phyloP scores from a whole-genome alignment of 2,329 filamentous ascomycete species.

The Trichoderma hamatum region DNA sequence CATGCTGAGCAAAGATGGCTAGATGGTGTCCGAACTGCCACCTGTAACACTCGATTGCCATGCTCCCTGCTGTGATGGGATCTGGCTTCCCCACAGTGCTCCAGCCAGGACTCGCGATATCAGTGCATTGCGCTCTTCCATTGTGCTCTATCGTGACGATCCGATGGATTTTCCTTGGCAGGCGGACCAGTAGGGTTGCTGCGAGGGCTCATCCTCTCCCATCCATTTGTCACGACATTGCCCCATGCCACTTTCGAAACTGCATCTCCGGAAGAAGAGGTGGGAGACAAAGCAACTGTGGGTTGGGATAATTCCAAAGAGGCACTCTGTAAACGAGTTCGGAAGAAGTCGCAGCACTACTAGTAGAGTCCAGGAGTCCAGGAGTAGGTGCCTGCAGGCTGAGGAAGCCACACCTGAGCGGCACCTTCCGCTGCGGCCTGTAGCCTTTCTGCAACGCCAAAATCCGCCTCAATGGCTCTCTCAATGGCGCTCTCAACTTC shows the following conservation, averaged over 20 bases:
- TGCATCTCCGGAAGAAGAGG: neutral
- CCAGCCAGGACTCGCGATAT: neutral
- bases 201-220: neutral
- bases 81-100: slow-evolving; percentile 5
- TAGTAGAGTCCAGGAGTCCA: neutral
- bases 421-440: neutral
- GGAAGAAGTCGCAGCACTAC: neutral
- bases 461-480: neutral
- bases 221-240: neutral
- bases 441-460: neutral
- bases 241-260: slow-evolving; percentile 17
- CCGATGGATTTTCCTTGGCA: neutral
- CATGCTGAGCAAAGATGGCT: neutral
- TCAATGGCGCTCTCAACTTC: neutral
- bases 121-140: neutral
- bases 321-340: neutral
- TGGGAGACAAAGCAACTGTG: neutral
- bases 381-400: neutral
- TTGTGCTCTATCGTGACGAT: neutral
- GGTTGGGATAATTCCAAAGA: neutral
- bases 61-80: slow-evolving; percentile 11
- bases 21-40: slow-evolving; percentile 7
- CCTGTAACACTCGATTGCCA: slow-evolving; percentile 11
- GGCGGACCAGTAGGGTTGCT: neutral
- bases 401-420: neutral